Evolutionary conservation across 108 stramenopile genomes (phyloP), one percentile per base, ranked within the genome.

Genomic region (Schizochytrium sp.): DNA sequence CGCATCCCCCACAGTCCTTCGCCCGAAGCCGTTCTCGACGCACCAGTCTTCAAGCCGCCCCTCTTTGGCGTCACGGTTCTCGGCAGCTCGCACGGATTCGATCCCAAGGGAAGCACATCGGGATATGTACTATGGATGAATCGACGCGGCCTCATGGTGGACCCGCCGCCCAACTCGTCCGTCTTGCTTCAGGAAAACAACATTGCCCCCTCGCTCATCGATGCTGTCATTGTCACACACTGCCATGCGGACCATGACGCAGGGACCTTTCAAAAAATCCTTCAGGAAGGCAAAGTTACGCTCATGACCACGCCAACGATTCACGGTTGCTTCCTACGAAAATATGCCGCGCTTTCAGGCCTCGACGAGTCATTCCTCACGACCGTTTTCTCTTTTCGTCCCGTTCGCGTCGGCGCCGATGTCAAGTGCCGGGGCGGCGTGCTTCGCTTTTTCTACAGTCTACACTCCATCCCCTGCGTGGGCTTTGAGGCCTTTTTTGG

Each of bases 51-150:
- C 87, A 92, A 95, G 87, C 96, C 97, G 43, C 97, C 97, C 10
- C 95, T 96, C 12, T 98, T 98, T 88, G 97, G 97, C 18, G 95
- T 97, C 5, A 98, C 97, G 10, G 96, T 97, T 23, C 91, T 98
- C 19, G 97, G 97, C 5, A 97, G 96, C 92, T 97, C 97, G 1
- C 96, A 97, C 89, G 97, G 97, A 5, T 98, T 98, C 90, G 92
- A 92, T 57, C 59, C 72, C n/a, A 72, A 53, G 25, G 92, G 92
- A 0, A 89, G 45, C 34, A 91, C 91, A 10, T 87, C 87, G 8
- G 91, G 91, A 12, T 91, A 91, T 44, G 91, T 91, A 21, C 89
- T 91, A 4, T 91, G 91, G 91, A 90, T 91, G 44, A 90, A 90
- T 45, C 57, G 91, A 18, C 87, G 91, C n/a, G 91, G 91, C 6